Conservation (phyloP, 2,329 filamentous ascomycete species). For the Calonectria hawksworthii region DNA sequence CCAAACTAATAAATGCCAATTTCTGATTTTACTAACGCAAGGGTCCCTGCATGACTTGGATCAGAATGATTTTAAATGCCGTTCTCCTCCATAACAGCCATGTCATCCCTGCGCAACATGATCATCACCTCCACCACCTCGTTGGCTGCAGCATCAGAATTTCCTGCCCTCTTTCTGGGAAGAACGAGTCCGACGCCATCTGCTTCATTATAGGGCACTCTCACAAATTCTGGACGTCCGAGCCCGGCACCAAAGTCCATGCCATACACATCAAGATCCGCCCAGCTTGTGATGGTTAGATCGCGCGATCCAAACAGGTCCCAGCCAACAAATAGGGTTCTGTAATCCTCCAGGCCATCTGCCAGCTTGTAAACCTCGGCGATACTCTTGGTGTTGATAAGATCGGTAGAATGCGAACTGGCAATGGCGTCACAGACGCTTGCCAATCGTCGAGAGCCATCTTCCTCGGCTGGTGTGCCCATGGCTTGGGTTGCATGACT, state of each 20-base stretch:
- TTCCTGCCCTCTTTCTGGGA: conserved; percentile 8
- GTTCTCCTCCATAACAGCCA: conserved; percentile 19
- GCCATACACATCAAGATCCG: conserved; percentile 18
- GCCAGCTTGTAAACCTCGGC: conserved; percentile 21
- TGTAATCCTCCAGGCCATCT: conserved; percentile 1
- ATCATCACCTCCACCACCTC: conserved; percentile 23
- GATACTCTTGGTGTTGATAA: conserved; percentile 15
- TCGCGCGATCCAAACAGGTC: conserved; percentile 17
- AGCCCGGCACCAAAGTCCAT: conserved; percentile 20
- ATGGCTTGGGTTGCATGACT: not conserved
- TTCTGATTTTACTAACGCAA: not conserved
- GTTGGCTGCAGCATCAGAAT: not conserved
- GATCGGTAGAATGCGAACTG: not conserved
- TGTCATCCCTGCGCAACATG: conserved; percentile 25
- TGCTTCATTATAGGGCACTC: conserved; percentile 14
- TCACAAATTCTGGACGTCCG: conserved; percentile 10
- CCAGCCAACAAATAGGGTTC: conserved; percentile 26
- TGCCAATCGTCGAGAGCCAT: not conserved
- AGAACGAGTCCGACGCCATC: conserved; percentile 24
- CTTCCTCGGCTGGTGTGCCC: not conserved
- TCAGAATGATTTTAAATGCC: not conserved
- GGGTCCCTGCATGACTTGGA: not conserved
- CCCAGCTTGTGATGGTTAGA: conserved; percentile 28
- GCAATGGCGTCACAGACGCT: conserved; percentile 7
- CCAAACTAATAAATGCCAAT: not conserved